phyloP scores from a whole-genome alignment of 2,329 filamentous ascomycete genomes.

The Aureobasidium sp. region DNA sequence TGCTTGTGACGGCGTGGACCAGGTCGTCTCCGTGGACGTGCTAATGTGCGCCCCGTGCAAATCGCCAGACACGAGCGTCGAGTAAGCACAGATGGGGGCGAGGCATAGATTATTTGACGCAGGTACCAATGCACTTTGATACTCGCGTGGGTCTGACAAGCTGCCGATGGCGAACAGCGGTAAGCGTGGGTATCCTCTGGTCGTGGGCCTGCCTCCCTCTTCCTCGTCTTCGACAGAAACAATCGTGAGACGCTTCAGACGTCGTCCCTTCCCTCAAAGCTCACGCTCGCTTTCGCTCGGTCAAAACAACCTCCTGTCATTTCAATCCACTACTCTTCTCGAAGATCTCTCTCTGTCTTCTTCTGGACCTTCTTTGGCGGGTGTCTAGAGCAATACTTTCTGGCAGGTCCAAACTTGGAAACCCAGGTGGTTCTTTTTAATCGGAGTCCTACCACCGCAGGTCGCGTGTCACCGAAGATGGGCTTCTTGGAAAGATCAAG shows the following conservation, averaged over 20 bases:
- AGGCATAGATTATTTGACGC: slow-evolving; percentile 11
- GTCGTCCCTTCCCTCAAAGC: not conserved
- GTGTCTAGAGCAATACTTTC: not conserved
- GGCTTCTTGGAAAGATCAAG: slow-evolving; percentile 19
- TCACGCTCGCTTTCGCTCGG: not conserved
- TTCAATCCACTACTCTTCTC: not conserved
- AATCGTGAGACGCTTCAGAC: slow-evolving; percentile 12
- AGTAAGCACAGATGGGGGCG: slow-evolving; percentile 15
- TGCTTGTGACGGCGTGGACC: slow-evolving; percentile 4
- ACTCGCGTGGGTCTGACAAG: slow-evolving; percentile 7
- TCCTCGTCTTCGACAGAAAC: slow-evolving; percentile 10
- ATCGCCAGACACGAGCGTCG: slow-evolving; percentile 11
- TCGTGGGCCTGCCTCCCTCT: not conserved
- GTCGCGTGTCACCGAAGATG: slow-evolving; percentile 6
- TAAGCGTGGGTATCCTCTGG: not conserved
- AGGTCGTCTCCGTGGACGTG: slow-evolving; percentile 2
- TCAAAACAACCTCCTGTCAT: slow-evolving; percentile 1
- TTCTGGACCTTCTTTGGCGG: not conserved
- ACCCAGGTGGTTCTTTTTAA: not conserved
- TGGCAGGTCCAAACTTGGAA: not conserved
- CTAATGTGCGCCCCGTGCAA: slow-evolving; percentile 10
- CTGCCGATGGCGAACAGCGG: slow-evolving; percentile 14
- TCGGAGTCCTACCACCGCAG: not conserved
- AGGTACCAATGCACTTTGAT: slow-evolving; percentile 13
- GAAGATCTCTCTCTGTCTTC: not conserved